phyloP scores from a whole-genome alignment of 2,329 filamentous ascomycete genomes.

The Fusarium caatingaense region DNA sequence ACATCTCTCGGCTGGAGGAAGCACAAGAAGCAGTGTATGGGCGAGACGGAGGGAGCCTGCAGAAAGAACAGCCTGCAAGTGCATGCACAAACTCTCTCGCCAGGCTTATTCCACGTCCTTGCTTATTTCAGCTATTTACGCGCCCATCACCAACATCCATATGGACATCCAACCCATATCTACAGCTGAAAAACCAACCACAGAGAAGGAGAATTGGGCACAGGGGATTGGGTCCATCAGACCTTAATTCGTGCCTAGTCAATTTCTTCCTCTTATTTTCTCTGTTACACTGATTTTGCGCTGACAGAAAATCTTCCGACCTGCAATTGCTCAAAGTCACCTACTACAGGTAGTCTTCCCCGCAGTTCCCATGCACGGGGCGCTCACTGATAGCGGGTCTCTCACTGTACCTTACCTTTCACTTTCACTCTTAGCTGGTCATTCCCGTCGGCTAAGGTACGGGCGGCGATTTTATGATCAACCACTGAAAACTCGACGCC shows the following conservation, averaged over 20 bases:
- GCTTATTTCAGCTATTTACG: slow-evolving; percentile 22
- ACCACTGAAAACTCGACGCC: slow-evolving; percentile 55
- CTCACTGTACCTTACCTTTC: slow-evolving; percentile 3
- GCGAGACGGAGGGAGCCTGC: slow-evolving; percentile 12
- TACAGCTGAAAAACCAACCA: slow-evolving; percentile 4
- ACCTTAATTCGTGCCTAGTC: neutral
- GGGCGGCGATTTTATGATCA: slow-evolving; percentile 48
- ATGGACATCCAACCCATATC: neutral
- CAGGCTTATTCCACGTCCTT: slow-evolving; percentile 10
- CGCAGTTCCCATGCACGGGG: slow-evolving; percentile 32
- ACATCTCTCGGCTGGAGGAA: slow-evolving; percentile 15
- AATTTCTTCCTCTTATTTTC: neutral
- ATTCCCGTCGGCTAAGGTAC: slow-evolving; percentile 53
- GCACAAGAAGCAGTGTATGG: slow-evolving; percentile 14
- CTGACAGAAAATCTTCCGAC: slow-evolving; percentile 10
- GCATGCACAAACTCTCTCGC: slow-evolving; percentile 36
- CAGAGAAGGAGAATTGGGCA: neutral
- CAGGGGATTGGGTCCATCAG: neutral
- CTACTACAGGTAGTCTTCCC: slow-evolving; percentile 25
- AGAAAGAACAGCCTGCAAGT: slow-evolving; percentile 43
- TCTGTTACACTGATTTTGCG: slow-evolving; percentile 14
- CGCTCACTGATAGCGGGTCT: slow-evolving; percentile 37
- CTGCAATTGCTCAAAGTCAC: slow-evolving; percentile 17
- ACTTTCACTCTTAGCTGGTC: slow-evolving; percentile 38
- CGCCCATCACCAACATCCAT: slow-evolving; percentile 15